Conservation (phyloP, 2,329 filamentous ascomycete species). For the Penicillium oxalicum region DNA sequence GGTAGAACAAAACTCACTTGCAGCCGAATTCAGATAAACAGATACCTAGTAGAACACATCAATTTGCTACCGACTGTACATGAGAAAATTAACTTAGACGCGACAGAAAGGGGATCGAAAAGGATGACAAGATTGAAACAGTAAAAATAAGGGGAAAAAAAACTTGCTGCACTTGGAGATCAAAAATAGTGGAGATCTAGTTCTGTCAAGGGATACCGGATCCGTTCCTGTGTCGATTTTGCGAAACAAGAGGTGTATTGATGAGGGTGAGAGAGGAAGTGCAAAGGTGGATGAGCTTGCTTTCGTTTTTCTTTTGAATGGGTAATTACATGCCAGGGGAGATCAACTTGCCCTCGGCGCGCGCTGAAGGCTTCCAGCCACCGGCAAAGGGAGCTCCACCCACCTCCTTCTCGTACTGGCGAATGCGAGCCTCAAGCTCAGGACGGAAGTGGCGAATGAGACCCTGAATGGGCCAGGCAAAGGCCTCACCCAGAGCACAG, state of each 20-base stretch:
- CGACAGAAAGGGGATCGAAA: slow-evolving; percentile 24
- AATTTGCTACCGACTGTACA: slow-evolving; percentile 28
- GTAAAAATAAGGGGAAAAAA: too few relatives aligned
- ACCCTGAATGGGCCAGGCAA: slow-evolving; percentile 97
- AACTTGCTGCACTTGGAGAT: too few relatives aligned
- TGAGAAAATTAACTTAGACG: slow-evolving; percentile 21
- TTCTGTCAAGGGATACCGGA: slow-evolving; percentile 6
- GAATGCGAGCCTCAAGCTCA: slow-evolving; percentile 87
- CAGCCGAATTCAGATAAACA: too few relatives aligned
- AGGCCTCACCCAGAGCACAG: slow-evolving; percentile 94
- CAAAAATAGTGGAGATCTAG: slow-evolving; percentile 15
- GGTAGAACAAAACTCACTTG: too few relatives aligned
- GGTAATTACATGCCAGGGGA: slow-evolving; percentile 78
- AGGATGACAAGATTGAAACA: slow-evolving; percentile 14
- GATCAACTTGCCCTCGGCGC: slow-evolving; percentile 73
- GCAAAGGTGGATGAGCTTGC: neutral
- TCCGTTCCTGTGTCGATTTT: slow-evolving; percentile 17
- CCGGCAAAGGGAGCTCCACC: slow-evolving; percentile 74
- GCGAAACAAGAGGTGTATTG: slow-evolving; percentile 8
- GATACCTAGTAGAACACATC: slow-evolving; percentile 3
- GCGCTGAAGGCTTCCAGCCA: slow-evolving; percentile 74
- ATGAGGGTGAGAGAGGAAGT: slow-evolving; percentile 1
- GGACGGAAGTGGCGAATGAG: slow-evolving; percentile 97
- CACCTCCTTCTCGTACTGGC: slow-evolving; percentile 65
- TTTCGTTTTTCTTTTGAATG: neutral